These are phyloP conservation scores for Cinchona pubescens DNA, from an alignment of 257 asterid genomes.

Conservation along the genomic window DNA sequence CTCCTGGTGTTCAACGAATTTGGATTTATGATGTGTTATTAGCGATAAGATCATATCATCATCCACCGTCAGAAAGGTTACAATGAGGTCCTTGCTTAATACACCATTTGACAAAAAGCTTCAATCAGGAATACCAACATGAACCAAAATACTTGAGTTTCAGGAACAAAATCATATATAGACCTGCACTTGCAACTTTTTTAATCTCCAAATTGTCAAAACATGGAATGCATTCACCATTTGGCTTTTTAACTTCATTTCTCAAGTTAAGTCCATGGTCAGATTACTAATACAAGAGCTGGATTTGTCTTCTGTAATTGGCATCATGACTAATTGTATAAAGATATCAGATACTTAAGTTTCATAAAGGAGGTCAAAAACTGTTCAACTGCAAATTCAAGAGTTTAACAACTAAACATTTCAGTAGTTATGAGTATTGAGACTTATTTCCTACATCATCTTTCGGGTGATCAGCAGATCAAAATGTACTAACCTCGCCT, in stretches of 20 bases:
- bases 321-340: background rate
- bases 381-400: background rate
- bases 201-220: background rate
- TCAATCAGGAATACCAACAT: background rate
- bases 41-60: background rate
- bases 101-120: background rate
- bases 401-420: background rate
- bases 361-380: background rate
- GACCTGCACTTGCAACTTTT: background rate
- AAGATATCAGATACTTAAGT: background rate
- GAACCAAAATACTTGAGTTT: background rate
- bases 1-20: too few relatives aligned
- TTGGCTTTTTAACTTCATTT: background rate
- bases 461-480: slow-evolving; percentile 2
- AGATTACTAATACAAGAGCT: background rate
- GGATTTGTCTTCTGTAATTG: background rate
- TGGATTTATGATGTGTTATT: background rate
- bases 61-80: background rate
- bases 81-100: background rate
- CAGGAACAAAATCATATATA: background rate
- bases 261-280: background rate
- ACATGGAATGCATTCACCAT: background rate
- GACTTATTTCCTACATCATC: background rate
- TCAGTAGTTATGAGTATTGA: background rate
- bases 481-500: slow-evolving; percentile 66